These are phyloP conservation scores for Pythium sukuiense DNA, from an alignment of 352 stramenopile species.

Conservation along the genomic window DNA sequence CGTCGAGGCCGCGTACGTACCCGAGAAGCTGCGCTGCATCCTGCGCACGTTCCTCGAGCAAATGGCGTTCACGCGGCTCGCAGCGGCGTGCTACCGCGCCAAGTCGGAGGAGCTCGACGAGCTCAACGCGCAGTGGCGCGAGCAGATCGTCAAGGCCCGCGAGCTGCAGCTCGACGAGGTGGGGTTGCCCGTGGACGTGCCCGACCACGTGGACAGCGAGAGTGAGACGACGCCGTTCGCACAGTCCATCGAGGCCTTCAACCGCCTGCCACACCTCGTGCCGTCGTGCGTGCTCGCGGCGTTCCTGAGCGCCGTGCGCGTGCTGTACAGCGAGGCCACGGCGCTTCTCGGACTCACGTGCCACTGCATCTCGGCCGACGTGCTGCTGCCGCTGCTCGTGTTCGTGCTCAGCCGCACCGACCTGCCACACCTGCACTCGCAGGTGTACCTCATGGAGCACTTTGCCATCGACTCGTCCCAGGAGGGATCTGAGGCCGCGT, in stretches of 20 bases:
- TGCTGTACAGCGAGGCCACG: slow-evolving; percentile 66
- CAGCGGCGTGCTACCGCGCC: slow-evolving; percentile 57
- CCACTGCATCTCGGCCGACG: slow-evolving; percentile 70
- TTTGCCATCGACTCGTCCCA: slow-evolving; percentile 68
- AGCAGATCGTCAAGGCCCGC: slow-evolving; percentile 46
- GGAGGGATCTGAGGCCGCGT: slow-evolving; percentile 75
- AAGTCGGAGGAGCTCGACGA: slow-evolving; percentile 61
- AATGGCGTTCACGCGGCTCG: slow-evolving; percentile 74
- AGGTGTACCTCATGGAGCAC: slow-evolving; percentile 80
- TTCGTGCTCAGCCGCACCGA: slow-evolving; percentile 69
- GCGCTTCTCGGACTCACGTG: slow-evolving; percentile 42
- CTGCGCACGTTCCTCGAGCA: slow-evolving; percentile 66
- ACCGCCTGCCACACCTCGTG: slow-evolving; percentile 67
- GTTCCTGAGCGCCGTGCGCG: slow-evolving; percentile 65
- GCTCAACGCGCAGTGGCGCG: slow-evolving; percentile 64
- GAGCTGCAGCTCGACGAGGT: slow-evolving; percentile 52
- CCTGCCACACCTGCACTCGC: slow-evolving; percentile 69
- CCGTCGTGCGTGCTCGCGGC: slow-evolving; percentile 60
- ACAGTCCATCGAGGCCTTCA: slow-evolving; percentile 67
- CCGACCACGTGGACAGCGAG: background rate
- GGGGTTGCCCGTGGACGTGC: slow-evolving; percentile 46
- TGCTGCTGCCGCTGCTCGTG: slow-evolving; percentile 75
- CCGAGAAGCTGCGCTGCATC: slow-evolving; percentile 24
- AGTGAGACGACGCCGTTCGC: slow-evolving; percentile 26
- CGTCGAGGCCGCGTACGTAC: slow-evolving; percentile 37